phyloP scores from a whole-genome alignment of 768 basidiomycete species.

The Dentipellis sp. region DNA sequence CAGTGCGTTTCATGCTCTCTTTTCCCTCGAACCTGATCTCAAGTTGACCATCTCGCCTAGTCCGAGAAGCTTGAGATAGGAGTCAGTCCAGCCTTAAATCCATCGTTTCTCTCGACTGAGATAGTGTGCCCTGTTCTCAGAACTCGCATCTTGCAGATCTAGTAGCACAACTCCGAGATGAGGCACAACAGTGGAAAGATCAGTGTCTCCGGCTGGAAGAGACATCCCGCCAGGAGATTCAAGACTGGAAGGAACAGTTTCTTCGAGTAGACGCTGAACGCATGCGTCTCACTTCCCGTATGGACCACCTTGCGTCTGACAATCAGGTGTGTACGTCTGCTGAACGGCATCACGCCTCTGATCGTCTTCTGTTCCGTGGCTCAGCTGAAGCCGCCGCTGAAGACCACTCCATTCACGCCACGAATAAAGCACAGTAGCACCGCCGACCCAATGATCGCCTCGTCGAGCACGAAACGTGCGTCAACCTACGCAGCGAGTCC shows the following conservation, averaged over 20 bases:
- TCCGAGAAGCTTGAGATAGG: conserved; percentile 3
- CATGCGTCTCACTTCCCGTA: conserved; percentile 41
- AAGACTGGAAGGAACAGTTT: conserved; percentile 77
- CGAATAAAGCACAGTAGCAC: background rate
- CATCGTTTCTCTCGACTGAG: background rate
- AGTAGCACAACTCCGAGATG: conserved; percentile 52
- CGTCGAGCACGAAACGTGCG: background rate
- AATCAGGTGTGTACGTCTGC: background rate
- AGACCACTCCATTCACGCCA: background rate
- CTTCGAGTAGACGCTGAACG: conserved; percentile 65
- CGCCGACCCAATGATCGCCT: background rate
- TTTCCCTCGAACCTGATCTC: background rate
- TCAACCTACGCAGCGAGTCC: background rate
- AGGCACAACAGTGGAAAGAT: conserved; percentile 65
- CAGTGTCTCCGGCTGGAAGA: conserved; percentile 44
- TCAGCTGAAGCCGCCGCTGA: background rate
- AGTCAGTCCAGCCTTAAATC: background rate
- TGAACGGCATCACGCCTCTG: background rate
- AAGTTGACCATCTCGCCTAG: background rate
- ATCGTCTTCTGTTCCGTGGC: background rate
- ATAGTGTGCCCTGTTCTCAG: conserved; percentile 23
- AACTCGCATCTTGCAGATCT: conserved; percentile 51
- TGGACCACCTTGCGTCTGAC: conserved; percentile 43
- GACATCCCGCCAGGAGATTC: conserved; percentile 37
- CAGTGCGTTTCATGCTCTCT: conserved; percentile 3